Percentiles rank a stretch among this genome's conserved stretches.
Evolutionary conservation across 768 basidiomycete genomes (phyloP).

Genomic region (Tricholoma furcatifolium): DNA sequence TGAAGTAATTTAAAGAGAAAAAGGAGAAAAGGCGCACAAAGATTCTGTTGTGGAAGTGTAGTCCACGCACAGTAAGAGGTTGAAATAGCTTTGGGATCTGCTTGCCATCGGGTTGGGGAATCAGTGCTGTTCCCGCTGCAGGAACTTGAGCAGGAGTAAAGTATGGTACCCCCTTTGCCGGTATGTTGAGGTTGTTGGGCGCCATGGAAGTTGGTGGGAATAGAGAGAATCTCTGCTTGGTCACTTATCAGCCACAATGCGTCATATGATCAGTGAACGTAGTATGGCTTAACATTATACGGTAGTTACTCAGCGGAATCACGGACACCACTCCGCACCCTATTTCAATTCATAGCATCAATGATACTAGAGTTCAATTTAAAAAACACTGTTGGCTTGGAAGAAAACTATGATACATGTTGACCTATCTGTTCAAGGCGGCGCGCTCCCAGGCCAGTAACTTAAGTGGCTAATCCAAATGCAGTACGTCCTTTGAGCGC

Average conservation of each 20-base stretch:
- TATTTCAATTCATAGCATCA: too few species aligned
- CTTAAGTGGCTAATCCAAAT: slow-evolving; percentile 27
- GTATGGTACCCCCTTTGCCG: slow-evolving; percentile 25
- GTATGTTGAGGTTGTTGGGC: slow-evolving; percentile 15
- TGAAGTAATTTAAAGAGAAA: not conserved
- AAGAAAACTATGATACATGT: too few species aligned
- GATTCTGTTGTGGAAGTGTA: slow-evolving; percentile 54
- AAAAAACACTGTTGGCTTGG: too few species aligned
- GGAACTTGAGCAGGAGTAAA: slow-evolving; percentile 46
- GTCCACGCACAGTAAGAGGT: slow-evolving; percentile 52
- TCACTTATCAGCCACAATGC: too few species aligned
- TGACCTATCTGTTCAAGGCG: too few species aligned
- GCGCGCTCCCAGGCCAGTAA: too few species aligned
- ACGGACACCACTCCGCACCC: too few species aligned
- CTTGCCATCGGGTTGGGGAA: slow-evolving; percentile 36
- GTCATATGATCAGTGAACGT: too few species aligned
- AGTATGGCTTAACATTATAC: too few species aligned
- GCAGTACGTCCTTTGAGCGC: slow-evolving; percentile 20
- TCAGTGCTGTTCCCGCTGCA: slow-evolving; percentile 41
- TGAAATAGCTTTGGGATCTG: slow-evolving; percentile 43
- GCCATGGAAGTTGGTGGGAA: slow-evolving; percentile 11
- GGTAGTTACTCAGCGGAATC: too few species aligned
- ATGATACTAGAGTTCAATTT: too few species aligned
- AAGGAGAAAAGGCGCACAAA: slow-evolving; percentile 34
- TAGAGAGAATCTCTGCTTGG: not conserved